Percentiles rank a stretch among this genome's conserved stretches.
Conservation (phyloP, 2,329 filamentous ascomycete genomes). For the Paracorniculantispora psalliotae region DNA sequence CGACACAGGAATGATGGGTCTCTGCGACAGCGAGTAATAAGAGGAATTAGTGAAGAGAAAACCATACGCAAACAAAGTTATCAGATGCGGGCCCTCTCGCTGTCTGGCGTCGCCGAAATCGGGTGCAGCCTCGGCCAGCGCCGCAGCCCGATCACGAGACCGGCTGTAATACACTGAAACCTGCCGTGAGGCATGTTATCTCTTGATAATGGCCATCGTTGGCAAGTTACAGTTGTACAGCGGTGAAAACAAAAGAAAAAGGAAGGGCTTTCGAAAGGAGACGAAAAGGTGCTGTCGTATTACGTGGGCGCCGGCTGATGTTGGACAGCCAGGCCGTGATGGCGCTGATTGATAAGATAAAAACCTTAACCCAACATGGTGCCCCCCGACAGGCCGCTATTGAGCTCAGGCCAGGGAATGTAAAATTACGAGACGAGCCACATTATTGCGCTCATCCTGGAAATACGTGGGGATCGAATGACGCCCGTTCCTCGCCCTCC, state of each 20-base stretch:
- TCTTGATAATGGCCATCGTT: neutral
- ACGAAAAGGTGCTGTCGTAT: neutral
- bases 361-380: neutral
- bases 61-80: neutral
- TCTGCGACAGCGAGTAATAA: neutral
- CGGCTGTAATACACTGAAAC: neutral
- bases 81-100: neutral
- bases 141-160: slow-evolving; percentile 9
- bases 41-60: neutral
- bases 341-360: slow-evolving; percentile 13
- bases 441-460: neutral
- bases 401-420: slow-evolving; percentile 1
- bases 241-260: neutral
- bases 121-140: neutral
- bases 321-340: neutral
- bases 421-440: slow-evolving; percentile 11
- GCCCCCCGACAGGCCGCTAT: neutral
- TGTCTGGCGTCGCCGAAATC: neutral
- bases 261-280: neutral
- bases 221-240: neutral
- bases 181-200: neutral
- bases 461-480: neutral
- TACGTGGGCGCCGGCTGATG: neutral
- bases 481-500: neutral
- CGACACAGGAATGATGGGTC: neutral